A percentile compares a stretch with the other conserved stretches of the same genome.
Conservation (phyloP, 768 basidiomycete genomes). For the Leccinum variicolor region DNA sequence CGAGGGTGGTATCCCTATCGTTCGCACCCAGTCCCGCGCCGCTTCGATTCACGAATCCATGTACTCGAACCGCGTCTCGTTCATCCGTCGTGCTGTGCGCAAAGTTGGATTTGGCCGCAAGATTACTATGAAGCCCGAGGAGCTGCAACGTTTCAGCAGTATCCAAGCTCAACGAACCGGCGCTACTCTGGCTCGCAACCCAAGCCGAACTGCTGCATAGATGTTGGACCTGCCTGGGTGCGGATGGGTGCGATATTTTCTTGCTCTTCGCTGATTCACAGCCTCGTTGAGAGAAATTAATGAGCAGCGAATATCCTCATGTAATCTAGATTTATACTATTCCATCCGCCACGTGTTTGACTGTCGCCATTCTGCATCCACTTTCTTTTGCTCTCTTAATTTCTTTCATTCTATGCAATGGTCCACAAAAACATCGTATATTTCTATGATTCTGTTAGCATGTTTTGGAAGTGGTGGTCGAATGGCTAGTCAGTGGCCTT, state of each 20-base stretch:
- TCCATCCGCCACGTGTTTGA: conserved; percentile 11
- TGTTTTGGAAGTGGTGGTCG: neutral
- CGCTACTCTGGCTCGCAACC: conserved; percentile 72
- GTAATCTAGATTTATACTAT: conserved; percentile 32
- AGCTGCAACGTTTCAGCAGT: conserved; percentile 80
- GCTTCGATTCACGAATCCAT: conserved; percentile 88
- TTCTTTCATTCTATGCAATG: conserved; percentile 12
- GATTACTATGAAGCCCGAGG: conserved; percentile 78
- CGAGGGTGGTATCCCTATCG: conserved; percentile 59
- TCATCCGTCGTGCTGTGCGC: conserved; percentile 84
- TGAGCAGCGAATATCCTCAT: conserved; percentile 31
- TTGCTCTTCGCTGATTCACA: conserved; percentile 18
- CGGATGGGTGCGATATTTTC: conserved; percentile 21
- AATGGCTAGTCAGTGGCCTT: neutral
- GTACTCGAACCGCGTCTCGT: conserved; percentile 93
- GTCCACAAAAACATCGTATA: conserved; percentile 17
- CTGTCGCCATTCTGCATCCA: conserved; percentile 17
- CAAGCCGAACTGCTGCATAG: conserved; percentile 57
- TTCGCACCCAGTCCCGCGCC: conserved; percentile 85
- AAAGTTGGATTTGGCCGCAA: conserved; percentile 87
- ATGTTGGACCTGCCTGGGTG: conserved; percentile 5
- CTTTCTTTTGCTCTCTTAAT: conserved; percentile 16
- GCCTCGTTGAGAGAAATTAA: conserved; percentile 14
- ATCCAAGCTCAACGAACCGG: conserved; percentile 84
- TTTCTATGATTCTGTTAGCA: conserved; percentile 9